Base-by-base conservation (phyloP, 805 yeast species). In the Ogataea haglerorum region DNA sequence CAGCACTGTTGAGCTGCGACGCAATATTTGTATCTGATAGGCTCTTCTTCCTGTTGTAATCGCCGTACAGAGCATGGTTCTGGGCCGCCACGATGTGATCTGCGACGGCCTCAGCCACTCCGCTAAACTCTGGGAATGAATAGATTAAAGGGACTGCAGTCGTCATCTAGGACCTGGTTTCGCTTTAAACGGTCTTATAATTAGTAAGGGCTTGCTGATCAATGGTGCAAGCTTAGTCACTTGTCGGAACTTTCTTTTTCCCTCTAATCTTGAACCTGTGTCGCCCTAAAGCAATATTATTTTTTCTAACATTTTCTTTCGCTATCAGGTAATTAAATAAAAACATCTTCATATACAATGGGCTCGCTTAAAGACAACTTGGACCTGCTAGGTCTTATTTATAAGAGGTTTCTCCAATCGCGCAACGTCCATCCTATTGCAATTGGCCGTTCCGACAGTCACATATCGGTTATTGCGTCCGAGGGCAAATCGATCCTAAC, bases 91-190 rank as follows among this genome's bases (percentile, higher is more conserved):
- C 79, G 35, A 91, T 83, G 63, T 90, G 95, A 64, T 93, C 96
- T 1, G 97, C 97, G 21, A 91, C 95, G 17, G 98, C 98, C 40
- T 85, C 95, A 2, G 98, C 97, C 23, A 91, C 96, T 13, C 86
- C 93, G 21, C 80, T 71, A 56, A 87, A 82, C 62, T 85, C 95
- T 31, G 89, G 93, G 61, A 93, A 91, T 36, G 96, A 86, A 72
- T 87, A 90, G 38, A 91, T 83, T 46, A 88, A 80, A 14, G 99
- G 98, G 17, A 89, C 95, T 5, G 95, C 85, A 3, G 96, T 86
- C 2, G 96, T 87, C 96, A 88, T 88, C 9, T 25, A 9, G 21
- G 9, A 19, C 21, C 21, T 19, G 8, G 3, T 19, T 7, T 19
- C 7, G 21, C 21, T 19, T 19, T 7, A 19, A 6, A 19, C 21